These are phyloP conservation scores for Daldinia childiae DNA, from an alignment of 495 filamentous ascomycete species.

Conservation along the genomic window DNA sequence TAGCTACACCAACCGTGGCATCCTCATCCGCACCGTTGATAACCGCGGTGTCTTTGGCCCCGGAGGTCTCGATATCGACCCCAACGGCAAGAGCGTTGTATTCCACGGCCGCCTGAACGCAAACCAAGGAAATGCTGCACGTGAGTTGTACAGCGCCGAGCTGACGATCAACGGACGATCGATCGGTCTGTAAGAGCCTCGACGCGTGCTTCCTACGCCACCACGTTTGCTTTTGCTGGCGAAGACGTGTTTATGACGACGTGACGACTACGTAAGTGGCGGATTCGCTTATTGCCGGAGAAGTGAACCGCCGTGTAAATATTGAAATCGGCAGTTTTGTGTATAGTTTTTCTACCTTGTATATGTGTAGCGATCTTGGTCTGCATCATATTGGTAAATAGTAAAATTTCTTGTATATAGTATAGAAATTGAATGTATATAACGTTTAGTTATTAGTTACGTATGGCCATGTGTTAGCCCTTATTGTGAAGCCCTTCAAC, in stretches of 20 bases:
- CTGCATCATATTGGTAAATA: neutral
- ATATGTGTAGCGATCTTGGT: slow-evolving; percentile 3
- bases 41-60: slow-evolving; percentile 42
- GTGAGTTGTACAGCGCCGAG: slow-evolving; percentile 42
- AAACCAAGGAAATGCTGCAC: slow-evolving; percentile 23
- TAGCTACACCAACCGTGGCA: slow-evolving; percentile 56
- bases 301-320: slow-evolving; percentile 4
- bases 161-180: slow-evolving; percentile 42
- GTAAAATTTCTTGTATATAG: neutral
- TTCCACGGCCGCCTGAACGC: slow-evolving; percentile 45
- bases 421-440: neutral
- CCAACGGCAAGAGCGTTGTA: slow-evolving; percentile 40
- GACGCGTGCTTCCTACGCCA: neutral
- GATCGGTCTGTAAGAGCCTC: slow-evolving; percentile 5
- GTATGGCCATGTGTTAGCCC: neutral
- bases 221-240: neutral
- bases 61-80: slow-evolving; percentile 46
- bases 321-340: slow-evolving; percentile 18
- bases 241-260: neutral
- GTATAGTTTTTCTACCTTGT: slow-evolving; percentile 18
- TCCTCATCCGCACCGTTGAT: slow-evolving; percentile 43
- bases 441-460: slow-evolving; percentile 4
- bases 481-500: neutral
- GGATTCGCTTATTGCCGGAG: neutral
- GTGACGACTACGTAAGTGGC: slow-evolving; percentile 4